A percentile compares a stretch with the other conserved stretches of the same genome.
Evolutionary conservation across 1,284 basidiomycete genomes (phyloP).

Genomic region (Rhodotorula glutinis): DNA sequence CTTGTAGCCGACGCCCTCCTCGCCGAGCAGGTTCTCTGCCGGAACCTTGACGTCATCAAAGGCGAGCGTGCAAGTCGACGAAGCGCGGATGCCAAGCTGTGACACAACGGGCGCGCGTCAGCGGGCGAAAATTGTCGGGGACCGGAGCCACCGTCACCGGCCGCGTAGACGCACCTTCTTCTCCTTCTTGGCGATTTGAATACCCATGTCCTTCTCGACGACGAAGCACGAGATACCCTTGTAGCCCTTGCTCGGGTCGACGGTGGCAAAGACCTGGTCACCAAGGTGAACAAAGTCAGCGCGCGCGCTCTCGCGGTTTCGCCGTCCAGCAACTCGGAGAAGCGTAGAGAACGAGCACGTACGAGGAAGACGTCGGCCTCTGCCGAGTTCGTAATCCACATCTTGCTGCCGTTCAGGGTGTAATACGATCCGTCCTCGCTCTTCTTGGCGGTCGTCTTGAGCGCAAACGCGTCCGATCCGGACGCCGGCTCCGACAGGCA

Average conservation of each 20-base stretch:
- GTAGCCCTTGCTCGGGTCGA: conserved; percentile 92
- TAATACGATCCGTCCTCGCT: conserved; percentile 70
- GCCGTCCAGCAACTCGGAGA: too few relatives aligned
- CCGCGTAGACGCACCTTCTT: conserved; percentile 62
- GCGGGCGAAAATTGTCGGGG: neutral
- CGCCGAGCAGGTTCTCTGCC: conserved; percentile 88
- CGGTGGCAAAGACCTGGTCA: conserved; percentile 81
- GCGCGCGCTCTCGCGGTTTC: too few relatives aligned
- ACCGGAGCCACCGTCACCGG: neutral
- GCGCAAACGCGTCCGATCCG: conserved; percentile 94
- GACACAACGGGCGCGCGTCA: too few relatives aligned
- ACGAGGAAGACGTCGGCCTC: conserved; percentile 81
- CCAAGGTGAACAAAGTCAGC: neutral
- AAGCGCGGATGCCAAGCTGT: conserved; percentile 85
- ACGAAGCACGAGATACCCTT: conserved; percentile 99
- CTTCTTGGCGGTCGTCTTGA: conserved; percentile 87
- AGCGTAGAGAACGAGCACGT: neutral
- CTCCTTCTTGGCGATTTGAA: conserved; percentile 98
- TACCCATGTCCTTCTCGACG: conserved; percentile 92
- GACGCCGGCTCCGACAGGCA: conserved; percentile 89
- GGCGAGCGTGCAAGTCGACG: conserved; percentile 93
- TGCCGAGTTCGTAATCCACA: conserved; percentile 98
- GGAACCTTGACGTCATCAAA: conserved; percentile 95
- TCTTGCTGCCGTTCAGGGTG: conserved; percentile 91
- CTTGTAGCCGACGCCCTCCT: conserved; percentile 94